phyloP scores from a whole-genome alignment of 108 stramenopile genomes.

The Nannochloropsis gaditana region DNA sequence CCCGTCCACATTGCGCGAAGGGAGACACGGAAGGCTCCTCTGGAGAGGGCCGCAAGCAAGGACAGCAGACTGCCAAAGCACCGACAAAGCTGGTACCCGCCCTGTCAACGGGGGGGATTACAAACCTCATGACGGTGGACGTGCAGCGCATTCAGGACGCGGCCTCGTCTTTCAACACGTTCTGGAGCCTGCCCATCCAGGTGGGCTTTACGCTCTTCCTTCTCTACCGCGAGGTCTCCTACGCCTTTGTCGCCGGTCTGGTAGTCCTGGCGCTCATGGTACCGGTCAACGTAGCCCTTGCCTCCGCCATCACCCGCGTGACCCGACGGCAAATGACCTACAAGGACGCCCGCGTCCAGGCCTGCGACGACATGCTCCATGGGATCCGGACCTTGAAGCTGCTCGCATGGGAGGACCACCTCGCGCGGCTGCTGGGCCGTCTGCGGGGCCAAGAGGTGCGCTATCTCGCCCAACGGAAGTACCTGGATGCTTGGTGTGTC shows the following conservation, averaged over 20 bases:
- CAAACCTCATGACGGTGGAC: slow-evolving; percentile 51
- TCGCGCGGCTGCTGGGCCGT: slow-evolving; percentile 12
- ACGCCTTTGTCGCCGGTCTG: slow-evolving; percentile 53
- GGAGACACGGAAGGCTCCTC: background rate
- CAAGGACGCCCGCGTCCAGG: slow-evolving; percentile 49
- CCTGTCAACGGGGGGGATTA: slow-evolving; percentile 34
- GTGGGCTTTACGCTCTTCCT: slow-evolving; percentile 53
- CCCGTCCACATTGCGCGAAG: no score
- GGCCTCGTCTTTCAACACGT: slow-evolving; percentile 45
- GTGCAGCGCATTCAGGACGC: slow-evolving; percentile 47
- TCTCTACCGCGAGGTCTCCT: slow-evolving; percentile 48
- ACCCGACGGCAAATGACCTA: slow-evolving; percentile 49
- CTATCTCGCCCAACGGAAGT: slow-evolving; percentile 42
- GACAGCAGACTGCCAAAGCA: slow-evolving; percentile 33
- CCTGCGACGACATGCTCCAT: slow-evolving; percentile 35
- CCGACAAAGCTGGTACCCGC: slow-evolving; percentile 10
- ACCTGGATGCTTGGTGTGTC: slow-evolving; percentile 53
- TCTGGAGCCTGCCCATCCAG: slow-evolving; percentile 55
- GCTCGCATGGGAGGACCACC: slow-evolving; percentile 39
- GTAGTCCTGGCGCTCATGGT: slow-evolving; percentile 44
- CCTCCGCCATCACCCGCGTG: slow-evolving; percentile 46
- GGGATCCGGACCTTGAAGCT: slow-evolving; percentile 46
- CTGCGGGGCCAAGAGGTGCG: slow-evolving; percentile 31
- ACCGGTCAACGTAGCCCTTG: slow-evolving; percentile 49
- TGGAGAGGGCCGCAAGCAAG: background rate